These are phyloP conservation scores for Fraxinus sp. DNA, from an alignment of 305 asterid genomes.

Conservation along the genomic window DNA sequence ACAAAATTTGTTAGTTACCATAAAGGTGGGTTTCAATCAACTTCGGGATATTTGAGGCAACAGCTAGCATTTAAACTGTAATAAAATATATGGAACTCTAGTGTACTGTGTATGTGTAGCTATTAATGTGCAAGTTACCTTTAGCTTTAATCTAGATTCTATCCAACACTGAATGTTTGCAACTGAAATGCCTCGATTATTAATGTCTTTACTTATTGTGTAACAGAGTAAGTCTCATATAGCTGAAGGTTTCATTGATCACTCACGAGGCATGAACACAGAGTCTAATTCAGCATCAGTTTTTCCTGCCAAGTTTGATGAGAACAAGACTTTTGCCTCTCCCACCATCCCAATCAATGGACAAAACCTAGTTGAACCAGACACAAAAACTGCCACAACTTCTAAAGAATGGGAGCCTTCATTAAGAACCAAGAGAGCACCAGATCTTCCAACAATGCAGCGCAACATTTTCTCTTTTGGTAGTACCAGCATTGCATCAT, in stretches of 20 bases:
- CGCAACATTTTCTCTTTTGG: constrained; percentile 41
- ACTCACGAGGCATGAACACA: constrained; percentile 42
- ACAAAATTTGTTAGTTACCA: neutral
- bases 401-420: constrained; percentile 46
- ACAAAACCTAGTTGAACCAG: constrained; percentile 61
- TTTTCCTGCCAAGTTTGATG: constrained; percentile 55
- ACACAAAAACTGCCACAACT: constrained; percentile 45
- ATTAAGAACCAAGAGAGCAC: constrained; percentile 24
- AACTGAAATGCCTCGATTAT: constrained; percentile 3
- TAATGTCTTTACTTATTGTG: constrained; percentile 20
- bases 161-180: neutral
- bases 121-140: neutral
- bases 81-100: neutral
- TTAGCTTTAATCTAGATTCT: neutral
- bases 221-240: constrained; percentile 53
- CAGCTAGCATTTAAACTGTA: neutral
- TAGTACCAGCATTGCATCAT: constrained; percentile 38
- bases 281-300: constrained; percentile 47
- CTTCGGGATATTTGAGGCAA: neutral
- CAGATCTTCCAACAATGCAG: constrained; percentile 38
- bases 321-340: constrained; percentile 42
- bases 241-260: constrained; percentile 58
- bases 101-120: neutral
- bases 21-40: neutral
- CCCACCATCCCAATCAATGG: constrained; percentile 50